A percentile compares a stretch with the other conserved stretches of the same genome.
Evolutionary conservation across 2,329 filamentous ascomycete species (phyloP).

Genomic region (Exophiala bonariae): DNA sequence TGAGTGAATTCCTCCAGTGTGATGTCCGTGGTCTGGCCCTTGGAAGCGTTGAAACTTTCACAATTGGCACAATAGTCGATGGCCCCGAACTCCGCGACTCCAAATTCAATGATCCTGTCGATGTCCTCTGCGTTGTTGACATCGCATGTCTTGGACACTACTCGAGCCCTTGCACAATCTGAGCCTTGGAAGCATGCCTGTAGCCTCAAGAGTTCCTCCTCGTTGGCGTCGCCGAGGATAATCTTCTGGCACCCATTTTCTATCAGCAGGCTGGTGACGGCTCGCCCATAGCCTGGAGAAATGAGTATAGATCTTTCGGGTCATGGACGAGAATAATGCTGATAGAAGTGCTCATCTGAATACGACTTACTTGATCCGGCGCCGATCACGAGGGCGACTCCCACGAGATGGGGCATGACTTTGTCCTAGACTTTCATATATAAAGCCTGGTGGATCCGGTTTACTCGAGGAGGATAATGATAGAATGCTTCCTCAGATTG

Average conservation of each 20-base stretch:
- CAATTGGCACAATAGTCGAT: constrained; percentile 4
- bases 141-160: neutral
- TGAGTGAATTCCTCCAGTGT: neutral
- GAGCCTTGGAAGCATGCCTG: no score
- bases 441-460: no score
- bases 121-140: neutral
- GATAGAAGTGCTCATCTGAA: no score
- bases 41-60: neutral
- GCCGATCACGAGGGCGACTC: neutral
- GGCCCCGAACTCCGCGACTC: neutral
- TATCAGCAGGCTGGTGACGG: neutral
- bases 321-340: no score
- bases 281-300: constrained; percentile 1
- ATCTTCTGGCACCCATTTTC: neutral
- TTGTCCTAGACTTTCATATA: no score
- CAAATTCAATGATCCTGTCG: neutral
- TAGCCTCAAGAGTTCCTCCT: neutral
- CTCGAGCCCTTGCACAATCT: no score
- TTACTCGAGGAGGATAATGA: no score
- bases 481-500: no score
- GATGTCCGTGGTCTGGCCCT: neutral
- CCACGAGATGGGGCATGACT: neutral
- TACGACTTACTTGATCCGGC: neutral
- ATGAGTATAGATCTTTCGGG: neutral
- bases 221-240: neutral